Evolutionary conservation across 2,329 filamentous ascomycete species (phyloP).

Genomic region (Tolypocladium amazonense): DNA sequence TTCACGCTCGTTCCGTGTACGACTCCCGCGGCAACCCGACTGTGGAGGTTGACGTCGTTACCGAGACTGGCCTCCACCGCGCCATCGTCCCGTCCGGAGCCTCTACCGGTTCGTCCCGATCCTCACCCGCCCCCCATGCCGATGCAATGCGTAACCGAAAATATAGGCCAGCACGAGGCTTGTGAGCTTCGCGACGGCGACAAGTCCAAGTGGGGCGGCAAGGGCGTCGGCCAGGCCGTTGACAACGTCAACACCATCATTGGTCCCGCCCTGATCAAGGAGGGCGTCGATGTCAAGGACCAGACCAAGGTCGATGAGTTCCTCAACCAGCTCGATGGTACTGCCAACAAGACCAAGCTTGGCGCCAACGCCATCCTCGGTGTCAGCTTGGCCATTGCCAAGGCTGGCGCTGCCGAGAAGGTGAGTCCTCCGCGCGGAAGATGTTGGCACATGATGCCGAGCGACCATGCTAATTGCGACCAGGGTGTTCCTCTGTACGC

Average conservation of each 20-base stretch:
- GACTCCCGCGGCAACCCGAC: conserved; percentile 98
- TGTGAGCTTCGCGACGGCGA: conserved; percentile 86
- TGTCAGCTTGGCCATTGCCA: conserved; percentile 74
- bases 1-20: conserved; percentile 91
- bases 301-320: conserved; percentile 76
- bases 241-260: conserved; percentile 77
- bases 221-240: conserved; percentile 80
- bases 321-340: conserved; percentile 76
- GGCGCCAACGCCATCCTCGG: conserved; percentile 85
- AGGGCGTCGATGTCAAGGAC: conserved; percentile 76
- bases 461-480: neutral
- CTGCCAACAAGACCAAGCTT: conserved; percentile 76
- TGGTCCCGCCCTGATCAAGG: conserved; percentile 71
- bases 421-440: conserved; percentile 20
- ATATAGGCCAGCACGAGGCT: conserved; percentile 74
- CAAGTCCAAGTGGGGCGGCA: conserved; percentile 76
- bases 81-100: conserved; percentile 96
- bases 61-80: conserved; percentile 91
- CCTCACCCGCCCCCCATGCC: conserved; percentile 8
- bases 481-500: conserved; percentile 74
- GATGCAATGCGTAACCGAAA: conserved; percentile 17
- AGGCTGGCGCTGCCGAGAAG: conserved; percentile 85
- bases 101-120: conserved; percentile 64
- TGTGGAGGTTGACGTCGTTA: conserved; percentile 95
- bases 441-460: neutral